Evolutionary conservation across 2,329 filamentous ascomycete species (phyloP).

Genomic region (Hypocrella siamensis): DNA sequence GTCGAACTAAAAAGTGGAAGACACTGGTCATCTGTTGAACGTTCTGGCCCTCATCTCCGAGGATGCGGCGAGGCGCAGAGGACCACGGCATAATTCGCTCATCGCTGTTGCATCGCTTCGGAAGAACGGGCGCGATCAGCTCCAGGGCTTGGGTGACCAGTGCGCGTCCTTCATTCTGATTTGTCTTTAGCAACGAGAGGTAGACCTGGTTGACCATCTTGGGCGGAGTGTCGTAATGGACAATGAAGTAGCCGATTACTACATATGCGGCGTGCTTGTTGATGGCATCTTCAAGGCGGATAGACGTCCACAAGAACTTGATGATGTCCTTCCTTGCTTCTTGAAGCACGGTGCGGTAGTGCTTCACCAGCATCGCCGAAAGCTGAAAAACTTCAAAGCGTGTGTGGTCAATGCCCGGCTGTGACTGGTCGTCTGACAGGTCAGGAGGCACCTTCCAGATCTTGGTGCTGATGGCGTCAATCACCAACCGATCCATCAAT

Average conservation of each 20-base stretch:
- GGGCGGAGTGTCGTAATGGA: constrained; percentile 84
- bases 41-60: constrained; percentile 90
- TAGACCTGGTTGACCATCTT: constrained; percentile 97
- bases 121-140: constrained; percentile 84
- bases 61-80: constrained; percentile 72
- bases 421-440: constrained; percentile 70
- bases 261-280: constrained; percentile 98
- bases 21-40: constrained; percentile 93
- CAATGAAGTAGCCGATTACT: constrained; percentile 93
- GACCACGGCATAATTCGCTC: constrained; percentile 78
- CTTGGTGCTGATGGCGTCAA: constrained; percentile 79
- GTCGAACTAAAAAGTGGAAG: constrained; percentile 88
- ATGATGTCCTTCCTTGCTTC: constrained; percentile 96
- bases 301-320: constrained; percentile 98
- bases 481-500: constrained; percentile 73
- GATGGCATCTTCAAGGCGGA: constrained; percentile 94
- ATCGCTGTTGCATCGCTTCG: constrained; percentile 62
- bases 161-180: constrained; percentile 85
- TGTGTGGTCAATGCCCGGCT: constrained; percentile 84
- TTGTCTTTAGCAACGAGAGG: constrained; percentile 75
- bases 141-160: constrained; percentile 90
- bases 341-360: constrained; percentile 74
- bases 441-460: constrained; percentile 84
- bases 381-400: constrained; percentile 92
- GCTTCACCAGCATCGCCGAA: constrained; percentile 89